Evolutionary conservation across 140 eudicot genomes (phyloP), one percentile per base, ranked within the genome.

Genomic region (Cichorium intybus): DNA sequence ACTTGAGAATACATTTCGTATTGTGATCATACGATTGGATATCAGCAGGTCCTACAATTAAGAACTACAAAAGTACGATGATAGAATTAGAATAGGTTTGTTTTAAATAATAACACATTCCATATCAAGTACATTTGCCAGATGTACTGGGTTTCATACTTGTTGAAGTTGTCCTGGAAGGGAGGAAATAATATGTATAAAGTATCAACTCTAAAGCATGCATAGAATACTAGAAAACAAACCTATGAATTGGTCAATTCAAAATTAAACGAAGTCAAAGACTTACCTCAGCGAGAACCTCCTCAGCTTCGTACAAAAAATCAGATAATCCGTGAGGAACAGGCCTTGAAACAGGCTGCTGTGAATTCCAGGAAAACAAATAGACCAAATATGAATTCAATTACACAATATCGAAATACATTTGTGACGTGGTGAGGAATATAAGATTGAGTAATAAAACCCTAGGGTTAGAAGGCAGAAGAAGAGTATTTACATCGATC

Each of bases 291-390:
- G 70, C 93, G 24, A 78, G 29, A 49, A 87, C 84, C 47, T 68
- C 75, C 74, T 91, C 97, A 39, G 78, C 83, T 63, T 87, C 88
- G 48, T 82, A 77, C 75, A 91, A 66, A 35, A 87, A 87, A 54
- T 74, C 84, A 51, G 82, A 64, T 24, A 85, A 29, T 16, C 85
- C 91, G 48, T 62, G 74, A 21, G 95, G 87, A 51, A 85, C 81
- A 52, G 91, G 74, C 63, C 91, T 84, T 3, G 90, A 50, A 51
- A 84, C 81, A 34, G 95, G 91, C 96, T 91, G 91, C 97, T 91
- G 82, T 54, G 35, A 78, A 51, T 34, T 51, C 16, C 16, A 54
- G 20, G 58, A 50, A 39, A 47, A 24, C 22, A 51, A 70, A 62
- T 24, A 6, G 0, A 69, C 24, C 78, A 58, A n/a, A 62, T 63